Base-by-base conservation (phyloP, 2,329 filamentous ascomycete species). In the Scedosporium boydii region DNA sequence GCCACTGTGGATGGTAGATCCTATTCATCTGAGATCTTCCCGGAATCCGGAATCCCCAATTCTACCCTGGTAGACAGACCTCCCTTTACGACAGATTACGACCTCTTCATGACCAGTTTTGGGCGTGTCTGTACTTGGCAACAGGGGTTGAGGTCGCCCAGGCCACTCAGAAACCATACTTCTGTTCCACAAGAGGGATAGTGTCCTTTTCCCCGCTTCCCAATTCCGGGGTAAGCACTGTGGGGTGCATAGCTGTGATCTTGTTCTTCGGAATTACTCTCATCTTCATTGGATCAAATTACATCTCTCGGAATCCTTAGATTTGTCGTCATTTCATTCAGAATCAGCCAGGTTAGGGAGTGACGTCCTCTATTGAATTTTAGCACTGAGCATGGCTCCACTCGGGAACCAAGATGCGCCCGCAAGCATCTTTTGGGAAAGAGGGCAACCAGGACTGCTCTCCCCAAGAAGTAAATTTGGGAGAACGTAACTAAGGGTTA, bases 231-330 rank as follows among this genome's bases (percentile, higher is more conserved):
- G 58, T 59, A 44, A 9, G 29, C n/a, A 26, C 23, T 59, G 58
- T 26, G 27, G 58, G 58, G 38, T 23, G 34, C 23, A 14, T 34
- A n/a, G 34, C 42, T 9, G 3, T 6, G 18, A 59, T 9, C 18
- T 34, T 18, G 9, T 7, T 44, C 21, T 48, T 44, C 58, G 58
- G 58, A 59, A 59, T 59, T 59, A 44, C 58, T 27, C 58, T 59
- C 58, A 7, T 14, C 21, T 18, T 44, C n/a, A 59, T 59, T 59
- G 58, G 58, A 12, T 18, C 34, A 10, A 48, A 44, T 42, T n/a
- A 44, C 44, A 6, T 10, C 27, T 48, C 18, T 14, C 27, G 34
- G 58, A 59, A 59, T 59, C 53, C 14, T 21, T 34, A 34, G 48
- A 21, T 55, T 23, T 18, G 48, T 55, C 18, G 18, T 55, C 48